Base-by-base conservation (phyloP, 2,329 filamentous ascomycete species). In the Arachnomyces sp. region DNA sequence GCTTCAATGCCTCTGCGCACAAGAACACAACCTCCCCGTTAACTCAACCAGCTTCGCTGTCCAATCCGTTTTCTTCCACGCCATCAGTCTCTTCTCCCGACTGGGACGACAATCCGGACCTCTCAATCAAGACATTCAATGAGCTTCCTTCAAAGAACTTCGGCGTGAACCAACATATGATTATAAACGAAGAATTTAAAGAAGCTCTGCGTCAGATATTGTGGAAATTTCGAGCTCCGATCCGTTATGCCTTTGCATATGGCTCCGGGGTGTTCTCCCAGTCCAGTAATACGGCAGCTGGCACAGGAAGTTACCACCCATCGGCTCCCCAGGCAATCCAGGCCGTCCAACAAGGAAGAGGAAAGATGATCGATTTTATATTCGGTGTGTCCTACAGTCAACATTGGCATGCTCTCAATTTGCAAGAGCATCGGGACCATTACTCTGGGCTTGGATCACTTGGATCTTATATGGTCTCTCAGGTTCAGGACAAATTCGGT, bases 341-440 rank as follows among this genome's bases (percentile, higher is more conserved):
- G 49, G 85, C 87, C 50, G 84, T 88, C 50, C 90, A 96, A 63
- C 81, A 86, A 53, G 85, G 86, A 20, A 80, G 81, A 1, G 87
- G 87, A 9, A 95, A 95, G 68, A 94, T 96, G 81, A 94, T 98
- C 48, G 92, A 98, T 65, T 94, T 98, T 60, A 93, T 98, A 51
- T 92, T 98, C 59, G 92, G 90, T 17, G 90, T 96, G 8, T 86
- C 85, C 1, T 86, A 94, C 61, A 87, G 84, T 1, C 84, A 98
- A 58, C 92, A 98, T 65, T 98, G 90, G 86, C 92, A 98, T 65
- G 89, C 84, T 28, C 72, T 98, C 45, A 98, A 98, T 56, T 71
- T 98, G 52, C 73, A 76, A 49, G 83, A 95, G 60, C 84, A 98
- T 57, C 82, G 85, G 6, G 76, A 93, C 54, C 92, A 98, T 63